Evolutionary conservation across 1,284 basidiomycete species (phyloP), one percentile per base, ranked within the genome.

Genomic region (Microbotryum silenes-acaulis): DNA sequence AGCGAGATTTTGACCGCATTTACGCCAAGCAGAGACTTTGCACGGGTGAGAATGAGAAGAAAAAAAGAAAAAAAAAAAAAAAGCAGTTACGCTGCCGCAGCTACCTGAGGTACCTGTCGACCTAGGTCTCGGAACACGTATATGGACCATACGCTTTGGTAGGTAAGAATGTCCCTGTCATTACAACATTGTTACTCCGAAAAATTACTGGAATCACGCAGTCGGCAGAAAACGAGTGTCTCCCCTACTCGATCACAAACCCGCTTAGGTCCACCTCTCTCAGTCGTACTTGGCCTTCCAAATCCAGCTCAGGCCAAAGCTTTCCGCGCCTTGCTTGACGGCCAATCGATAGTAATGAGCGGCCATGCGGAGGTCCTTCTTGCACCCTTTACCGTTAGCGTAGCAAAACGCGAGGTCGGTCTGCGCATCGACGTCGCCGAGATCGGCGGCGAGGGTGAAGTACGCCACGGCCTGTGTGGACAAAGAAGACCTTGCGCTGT

Each of bases 381-480:
- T 92, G 74, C 88, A 89, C 6, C 89, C 89, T 70, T 86, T 90
- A 7, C 88, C 90, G 70, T 90, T 89, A 0, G 86, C 83, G 48
- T 89, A 81, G 74, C 88, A 88, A 72, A 90, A 92, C 0, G 82
- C 91, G 14, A 92, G 80, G 54, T 77, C 88, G 66, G 83, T 83
- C 76, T 92, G 90, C 1, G 90, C 90, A 73, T 93, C 91, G 0
- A 84, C 78, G 73, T 93, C 91, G 0, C 90, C 90, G 6, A 94
- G 78, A 48, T 83, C 82, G 20, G 91, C 89, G 9, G 90, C 89
- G 37, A 90, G 83, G 59, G 81, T 80, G 74, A 91, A 92, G 74
- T 93, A 93, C 12, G 58, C 48, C 25, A 71, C 57, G 23, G 65
- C 62, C 60, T 63, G 56, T 42, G 31, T 21, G 33, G 53, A n/a